Conservation (phyloP, 2,329 filamentous ascomycete species). For the Arthrobotrys pseudoclavata region DNA sequence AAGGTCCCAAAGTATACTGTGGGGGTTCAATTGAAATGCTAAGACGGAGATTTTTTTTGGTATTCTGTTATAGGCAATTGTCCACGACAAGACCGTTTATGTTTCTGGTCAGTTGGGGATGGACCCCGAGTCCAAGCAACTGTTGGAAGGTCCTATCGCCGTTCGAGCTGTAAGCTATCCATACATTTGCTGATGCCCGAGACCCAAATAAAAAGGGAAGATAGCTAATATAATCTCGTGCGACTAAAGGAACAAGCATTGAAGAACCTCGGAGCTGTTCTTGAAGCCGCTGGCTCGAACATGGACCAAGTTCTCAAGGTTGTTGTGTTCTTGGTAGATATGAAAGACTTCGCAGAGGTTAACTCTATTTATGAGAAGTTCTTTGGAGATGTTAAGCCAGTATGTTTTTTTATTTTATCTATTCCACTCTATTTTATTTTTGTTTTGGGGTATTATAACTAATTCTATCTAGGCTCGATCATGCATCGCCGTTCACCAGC, state of each 20-base stretch:
- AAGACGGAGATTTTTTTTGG: conserved; percentile 10
- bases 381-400: conserved; percentile 72
- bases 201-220: not conserved
- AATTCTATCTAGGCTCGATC: conserved; percentile 72
- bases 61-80: conserved; percentile 69
- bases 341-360: conserved; percentile 87
- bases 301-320: conserved; percentile 89
- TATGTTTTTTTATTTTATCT: conserved; percentile 21
- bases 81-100: conserved; percentile 77
- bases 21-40: conserved; percentile 28
- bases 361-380: conserved; percentile 80
- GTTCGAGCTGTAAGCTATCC: conserved; percentile 45
- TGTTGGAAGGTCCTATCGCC: conserved; percentile 68
- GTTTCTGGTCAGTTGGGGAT: conserved; percentile 76
- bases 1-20: conserved; percentile 2
- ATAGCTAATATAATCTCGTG: not conserved
- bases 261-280: conserved; percentile 84
- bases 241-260: conserved; percentile 42
- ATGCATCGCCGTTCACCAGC: conserved; percentile 89
- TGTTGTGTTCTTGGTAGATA: conserved; percentile 90
- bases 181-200: not conserved
- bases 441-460: not conserved
- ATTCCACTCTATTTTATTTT: not conserved
- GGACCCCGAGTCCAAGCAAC: conserved; percentile 70
- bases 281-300: conserved; percentile 82